A percentile compares a stretch with the other conserved stretches of the same genome.
These are phyloP conservation scores for Malania oleifera DNA, from an alignment of 164 flowering plant genomes.

Conservation along the genomic window DNA sequence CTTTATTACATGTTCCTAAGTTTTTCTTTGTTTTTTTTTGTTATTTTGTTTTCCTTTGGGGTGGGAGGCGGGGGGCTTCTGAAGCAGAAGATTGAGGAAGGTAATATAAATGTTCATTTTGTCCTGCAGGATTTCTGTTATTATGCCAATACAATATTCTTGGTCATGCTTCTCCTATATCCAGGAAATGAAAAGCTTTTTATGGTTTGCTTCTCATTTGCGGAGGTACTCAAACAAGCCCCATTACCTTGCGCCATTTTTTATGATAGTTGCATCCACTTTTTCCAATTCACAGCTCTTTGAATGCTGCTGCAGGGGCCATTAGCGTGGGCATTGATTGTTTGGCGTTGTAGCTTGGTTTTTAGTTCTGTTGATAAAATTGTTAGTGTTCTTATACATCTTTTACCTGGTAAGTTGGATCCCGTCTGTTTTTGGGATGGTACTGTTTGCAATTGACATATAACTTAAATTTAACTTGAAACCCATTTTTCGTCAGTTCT, in stretches of 20 bases:
- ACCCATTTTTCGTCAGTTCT: no score
- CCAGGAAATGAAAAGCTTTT: constrained; percentile 95
- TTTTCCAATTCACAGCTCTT: constrained; percentile 4
- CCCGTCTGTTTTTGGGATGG: not conserved
- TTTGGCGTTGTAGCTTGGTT: constrained; percentile 98
- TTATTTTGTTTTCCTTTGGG: no score
- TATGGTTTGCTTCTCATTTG: constrained; percentile 98
- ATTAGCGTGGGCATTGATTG: constrained; percentile 92
- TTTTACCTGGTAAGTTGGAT: constrained; percentile 73
- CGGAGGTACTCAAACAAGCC: constrained; percentile 57
- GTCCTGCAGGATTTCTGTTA: constrained; percentile 88
- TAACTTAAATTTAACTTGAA: no score
- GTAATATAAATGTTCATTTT: not conserved
- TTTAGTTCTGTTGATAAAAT: constrained; percentile 90
- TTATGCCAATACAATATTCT: constrained; percentile 91
- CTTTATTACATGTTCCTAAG: not conserved
- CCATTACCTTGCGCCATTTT: not conserved
- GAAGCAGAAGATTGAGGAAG: not conserved
- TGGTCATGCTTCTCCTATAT: constrained; percentile 72
- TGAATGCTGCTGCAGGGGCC: constrained; percentile 65
- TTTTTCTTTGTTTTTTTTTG: not conserved
- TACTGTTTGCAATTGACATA: no score
- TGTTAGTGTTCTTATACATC: constrained; percentile 94
- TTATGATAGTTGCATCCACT: not conserved
- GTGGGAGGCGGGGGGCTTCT: no score